Percentiles rank a stretch among this genome's conserved stretches.
Evolutionary conservation across 495 filamentous ascomycete genomes (phyloP).

Genomic region (Aspergillus hancockii): DNA sequence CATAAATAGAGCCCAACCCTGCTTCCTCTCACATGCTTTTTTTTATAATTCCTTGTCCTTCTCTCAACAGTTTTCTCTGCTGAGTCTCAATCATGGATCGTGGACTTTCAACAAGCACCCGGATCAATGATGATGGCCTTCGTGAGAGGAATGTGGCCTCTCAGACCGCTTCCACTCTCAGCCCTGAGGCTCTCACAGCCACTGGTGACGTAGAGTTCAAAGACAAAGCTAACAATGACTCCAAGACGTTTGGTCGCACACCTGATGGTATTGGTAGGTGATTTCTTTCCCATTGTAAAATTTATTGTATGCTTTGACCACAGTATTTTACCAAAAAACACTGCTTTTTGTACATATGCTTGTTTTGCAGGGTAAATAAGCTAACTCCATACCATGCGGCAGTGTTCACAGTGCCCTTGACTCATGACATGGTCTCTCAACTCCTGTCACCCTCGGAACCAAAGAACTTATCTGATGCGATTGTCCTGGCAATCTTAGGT

Average conservation of each 20-base stretch:
- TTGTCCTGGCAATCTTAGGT: constrained; percentile 80
- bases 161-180: constrained; percentile 37
- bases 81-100: constrained; percentile 41
- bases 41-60: constrained; percentile 7
- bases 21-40: constrained; percentile 39
- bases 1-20: constrained; percentile 14
- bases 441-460: constrained; percentile 92
- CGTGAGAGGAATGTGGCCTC: constrained; percentile 45
- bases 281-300: background rate
- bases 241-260: constrained; percentile 88
- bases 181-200: constrained; percentile 35
- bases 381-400: constrained; percentile 8
- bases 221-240: constrained; percentile 52
- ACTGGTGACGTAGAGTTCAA: constrained; percentile 38
- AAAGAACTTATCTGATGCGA: constrained; percentile 85
- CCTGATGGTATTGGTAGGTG: constrained; percentile 82
- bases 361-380: background rate
- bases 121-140: constrained; percentile 39
- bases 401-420: constrained; percentile 96
- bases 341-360: background rate
- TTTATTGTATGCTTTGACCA: background rate
- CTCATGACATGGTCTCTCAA: constrained; percentile 98
- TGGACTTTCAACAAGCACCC: constrained; percentile 47
- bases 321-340: background rate
- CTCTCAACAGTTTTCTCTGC: constrained; percentile 18